Percentiles rank a stretch among this genome's conserved stretches.
Conservation (phyloP, 1,139 yeast genomes). For the Zhuliangozyma blackwelliae region DNA sequence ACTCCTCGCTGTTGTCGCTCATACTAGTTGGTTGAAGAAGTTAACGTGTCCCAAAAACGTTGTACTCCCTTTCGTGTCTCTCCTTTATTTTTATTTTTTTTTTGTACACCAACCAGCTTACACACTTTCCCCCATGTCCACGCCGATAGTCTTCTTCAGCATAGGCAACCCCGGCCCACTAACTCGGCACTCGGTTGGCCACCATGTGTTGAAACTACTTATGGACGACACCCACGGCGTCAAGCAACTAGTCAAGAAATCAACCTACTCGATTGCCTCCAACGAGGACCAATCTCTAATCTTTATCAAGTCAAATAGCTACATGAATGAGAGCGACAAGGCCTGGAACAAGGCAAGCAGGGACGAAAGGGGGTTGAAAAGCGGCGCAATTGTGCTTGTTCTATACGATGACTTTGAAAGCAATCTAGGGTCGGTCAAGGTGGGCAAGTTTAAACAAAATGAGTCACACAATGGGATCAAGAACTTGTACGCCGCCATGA, state of each 20-base stretch:
- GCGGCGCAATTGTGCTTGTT: conserved; percentile 17
- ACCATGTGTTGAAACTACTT: conserved; percentile 27
- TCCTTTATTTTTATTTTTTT: not conserved
- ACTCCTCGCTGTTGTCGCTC: too few species aligned
- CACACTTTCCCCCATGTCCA: not conserved
- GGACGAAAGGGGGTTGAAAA: conserved; percentile 11
- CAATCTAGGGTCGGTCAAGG: conserved; percentile 24
- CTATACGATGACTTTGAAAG: conserved; percentile 41
- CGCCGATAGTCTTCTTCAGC: conserved; percentile 27
- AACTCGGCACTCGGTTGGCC: conserved; percentile 40
- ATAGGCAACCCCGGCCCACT: conserved; percentile 43
- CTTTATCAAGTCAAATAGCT: conserved; percentile 34
- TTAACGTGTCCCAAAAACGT: too few species aligned
- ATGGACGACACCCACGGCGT: conserved; percentile 21
- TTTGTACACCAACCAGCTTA: too few species aligned
- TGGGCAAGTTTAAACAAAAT: conserved; percentile 27
- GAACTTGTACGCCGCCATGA: conserved; percentile 15
- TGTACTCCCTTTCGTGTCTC: not conserved
- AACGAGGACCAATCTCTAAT: conserved; percentile 17
- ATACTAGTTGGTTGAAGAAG: too few species aligned
- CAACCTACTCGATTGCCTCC: conserved; percentile 22
- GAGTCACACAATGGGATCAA: conserved; percentile 43
- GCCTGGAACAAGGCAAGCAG: conserved; percentile 24
- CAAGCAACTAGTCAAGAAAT: conserved; percentile 17
- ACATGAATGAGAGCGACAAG: conserved; percentile 40